A percentile compares a stretch with the other conserved stretches of the same genome.
These are phyloP conservation scores for Daldinia concentrica DNA, from an alignment of 495 filamentous ascomycete species.

Conservation along the genomic window DNA sequence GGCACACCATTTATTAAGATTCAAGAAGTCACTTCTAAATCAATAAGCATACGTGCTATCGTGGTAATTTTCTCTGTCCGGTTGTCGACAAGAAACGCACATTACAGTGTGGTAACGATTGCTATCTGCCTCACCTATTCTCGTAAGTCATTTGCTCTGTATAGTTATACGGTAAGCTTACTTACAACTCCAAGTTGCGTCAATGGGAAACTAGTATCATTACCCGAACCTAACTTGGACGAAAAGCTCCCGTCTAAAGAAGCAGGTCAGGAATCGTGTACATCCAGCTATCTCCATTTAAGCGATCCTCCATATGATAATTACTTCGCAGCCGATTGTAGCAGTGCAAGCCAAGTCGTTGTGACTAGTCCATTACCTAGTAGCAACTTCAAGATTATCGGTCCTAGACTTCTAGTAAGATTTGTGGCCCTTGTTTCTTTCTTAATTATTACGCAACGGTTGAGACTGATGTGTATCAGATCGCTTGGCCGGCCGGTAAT, in stretches of 20 bases:
- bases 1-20: background rate
- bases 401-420: slow-evolving; percentile 60
- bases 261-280: slow-evolving; percentile 13
- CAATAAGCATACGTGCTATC: slow-evolving; percentile 56
- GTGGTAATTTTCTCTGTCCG: slow-evolving; percentile 53
- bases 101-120: slow-evolving; percentile 51
- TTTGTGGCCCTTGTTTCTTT: background rate
- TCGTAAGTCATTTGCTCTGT: slow-evolving; percentile 36
- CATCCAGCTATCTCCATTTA: slow-evolving; percentile 40
- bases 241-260: slow-evolving; percentile 15
- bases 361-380: slow-evolving; percentile 64
- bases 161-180: background rate
- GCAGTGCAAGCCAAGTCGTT: slow-evolving; percentile 64
- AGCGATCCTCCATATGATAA: slow-evolving; percentile 65
- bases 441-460: background rate
- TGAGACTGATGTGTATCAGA: slow-evolving; percentile 35
- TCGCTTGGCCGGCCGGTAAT: slow-evolving; percentile 73
- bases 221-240: slow-evolving; percentile 7
- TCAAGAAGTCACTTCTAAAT: slow-evolving; percentile 1
- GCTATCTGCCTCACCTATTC: slow-evolving; percentile 51
- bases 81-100: slow-evolving; percentile 49
- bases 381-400: slow-evolving; percentile 63
- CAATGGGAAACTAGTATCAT: slow-evolving; percentile 44
- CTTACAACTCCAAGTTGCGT: slow-evolving; percentile 37
- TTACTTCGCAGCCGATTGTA: slow-evolving; percentile 71